phyloP scores from a whole-genome alignment of 2,329 filamentous ascomycete species.

The Celoporthe dispersa region DNA sequence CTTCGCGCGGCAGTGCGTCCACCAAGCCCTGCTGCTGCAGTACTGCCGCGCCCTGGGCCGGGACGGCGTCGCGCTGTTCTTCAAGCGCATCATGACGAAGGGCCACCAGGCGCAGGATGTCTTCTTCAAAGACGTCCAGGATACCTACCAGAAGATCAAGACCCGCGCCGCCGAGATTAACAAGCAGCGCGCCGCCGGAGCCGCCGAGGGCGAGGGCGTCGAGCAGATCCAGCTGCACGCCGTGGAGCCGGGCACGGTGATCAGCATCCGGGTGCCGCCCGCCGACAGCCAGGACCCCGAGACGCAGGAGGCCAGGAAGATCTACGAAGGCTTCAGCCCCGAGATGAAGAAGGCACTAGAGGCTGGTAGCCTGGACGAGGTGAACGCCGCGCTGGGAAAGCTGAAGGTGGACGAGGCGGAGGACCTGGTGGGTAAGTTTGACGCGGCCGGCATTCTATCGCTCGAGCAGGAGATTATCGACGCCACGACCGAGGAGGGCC shows the following conservation, averaged over 20 bases:
- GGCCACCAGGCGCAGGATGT: constrained; percentile 89
- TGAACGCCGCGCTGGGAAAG: constrained; percentile 83
- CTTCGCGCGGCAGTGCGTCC: constrained; percentile 84
- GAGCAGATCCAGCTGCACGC: constrained; percentile 98
- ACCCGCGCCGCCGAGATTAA: constrained; percentile 75
- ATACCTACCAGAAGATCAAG: constrained; percentile 83
- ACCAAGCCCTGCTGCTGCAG: constrained; percentile 89
- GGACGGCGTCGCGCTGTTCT: constrained; percentile 90
- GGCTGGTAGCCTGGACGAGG: constrained; percentile 85
- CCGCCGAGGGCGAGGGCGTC: constrained; percentile 62
- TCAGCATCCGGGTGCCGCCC: constrained; percentile 83
- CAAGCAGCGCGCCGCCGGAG: constrained; percentile 48
- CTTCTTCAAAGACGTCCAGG: constrained; percentile 90
- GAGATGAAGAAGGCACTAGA: constrained; percentile 83
- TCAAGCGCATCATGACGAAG: constrained; percentile 89
- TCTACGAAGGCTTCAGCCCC: constrained; percentile 84
- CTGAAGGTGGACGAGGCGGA: constrained; percentile 86
- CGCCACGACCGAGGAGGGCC: constrained; percentile 86
- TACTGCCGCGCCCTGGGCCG: constrained; percentile 90
- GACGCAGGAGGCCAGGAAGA: constrained; percentile 66
- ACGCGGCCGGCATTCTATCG: constrained; percentile 85
- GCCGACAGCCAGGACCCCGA: constrained; percentile 68
- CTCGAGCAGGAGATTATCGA: constrained; percentile 94
- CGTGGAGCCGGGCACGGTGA: constrained; percentile 89
- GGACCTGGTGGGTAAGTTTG: constrained; percentile 75